Evolutionary conservation across 441 rosid species (phyloP).

Genomic region (Eruca vesicaria): DNA sequence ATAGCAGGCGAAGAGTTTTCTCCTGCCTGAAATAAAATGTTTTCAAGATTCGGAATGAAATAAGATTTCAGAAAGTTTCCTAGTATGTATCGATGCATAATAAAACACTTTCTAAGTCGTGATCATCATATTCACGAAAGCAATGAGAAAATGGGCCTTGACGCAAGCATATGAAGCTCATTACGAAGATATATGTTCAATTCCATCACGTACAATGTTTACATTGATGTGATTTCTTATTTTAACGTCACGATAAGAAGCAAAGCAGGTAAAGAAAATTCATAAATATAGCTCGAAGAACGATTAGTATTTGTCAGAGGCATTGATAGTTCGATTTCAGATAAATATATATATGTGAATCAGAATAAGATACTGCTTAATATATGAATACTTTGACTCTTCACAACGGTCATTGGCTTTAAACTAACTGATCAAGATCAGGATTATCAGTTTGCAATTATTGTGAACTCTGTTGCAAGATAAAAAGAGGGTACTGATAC

Average conservation of each 20-base stretch:
- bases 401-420: background rate
- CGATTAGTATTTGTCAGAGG: background rate
- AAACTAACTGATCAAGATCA: background rate
- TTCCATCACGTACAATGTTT: background rate
- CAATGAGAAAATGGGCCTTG: background rate
- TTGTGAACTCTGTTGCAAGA: background rate
- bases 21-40: background rate
- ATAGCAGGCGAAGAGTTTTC: background rate
- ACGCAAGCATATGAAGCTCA: background rate
- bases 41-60: background rate
- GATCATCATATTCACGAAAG: background rate
- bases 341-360: background rate
- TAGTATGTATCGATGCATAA: background rate
- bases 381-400: background rate
- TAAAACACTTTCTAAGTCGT: background rate
- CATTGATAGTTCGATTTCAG: background rate
- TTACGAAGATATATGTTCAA: background rate
- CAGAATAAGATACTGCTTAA: background rate
- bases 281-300: background rate
- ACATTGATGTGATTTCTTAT: background rate
- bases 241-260: background rate
- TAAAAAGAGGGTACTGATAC: background rate
- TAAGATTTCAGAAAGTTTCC: background rate
- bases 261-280: background rate
- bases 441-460: background rate